These are phyloP conservation scores for Aspergillus proliferans DNA, from an alignment of 2,329 filamentous ascomycete genomes.

Conservation along the genomic window DNA sequence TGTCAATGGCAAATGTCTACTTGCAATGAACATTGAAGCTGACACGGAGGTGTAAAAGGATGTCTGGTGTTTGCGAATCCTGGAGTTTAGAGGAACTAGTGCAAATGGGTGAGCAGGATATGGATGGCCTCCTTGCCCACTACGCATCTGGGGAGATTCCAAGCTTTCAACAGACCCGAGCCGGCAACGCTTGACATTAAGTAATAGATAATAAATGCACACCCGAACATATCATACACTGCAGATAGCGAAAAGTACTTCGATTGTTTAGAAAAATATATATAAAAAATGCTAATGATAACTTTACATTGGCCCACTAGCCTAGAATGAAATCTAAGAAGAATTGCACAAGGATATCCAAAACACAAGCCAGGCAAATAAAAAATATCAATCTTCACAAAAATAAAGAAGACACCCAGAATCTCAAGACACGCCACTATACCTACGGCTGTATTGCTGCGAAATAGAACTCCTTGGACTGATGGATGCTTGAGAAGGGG, in stretches of 20 bases:
- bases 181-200: not conserved
- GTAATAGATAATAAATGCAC: too few species aligned
- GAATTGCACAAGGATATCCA: slow-evolving; percentile 26
- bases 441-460: slow-evolving; percentile 23
- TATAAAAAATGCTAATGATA: slow-evolving; percentile 4
- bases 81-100: slow-evolving; percentile 83
- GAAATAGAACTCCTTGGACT: slow-evolving; percentile 33
- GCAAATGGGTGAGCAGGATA: slow-evolving; percentile 72
- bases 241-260: not conserved
- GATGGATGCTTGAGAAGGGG: slow-evolving; percentile 22
- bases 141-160: slow-evolving; percentile 49
- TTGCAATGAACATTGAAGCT: not conserved
- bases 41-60: slow-evolving; percentile 52
- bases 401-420: slow-evolving; percentile 3
- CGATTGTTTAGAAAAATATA: not conserved
- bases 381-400: slow-evolving; percentile 2
- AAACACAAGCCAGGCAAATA: slow-evolving; percentile 12
- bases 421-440: slow-evolving; percentile 22
- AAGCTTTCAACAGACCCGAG: slow-evolving; percentile 29
- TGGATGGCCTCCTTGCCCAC: slow-evolving; percentile 73
- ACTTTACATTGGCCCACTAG: slow-evolving; percentile 17
- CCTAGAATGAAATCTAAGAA: slow-evolving; percentile 5
- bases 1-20: slow-evolving; percentile 22
- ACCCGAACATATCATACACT: too few species aligned
- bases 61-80: slow-evolving; percentile 82